Base-by-base conservation (phyloP, 495 filamentous ascomycete genomes). In the Aspergillus leporis region DNA sequence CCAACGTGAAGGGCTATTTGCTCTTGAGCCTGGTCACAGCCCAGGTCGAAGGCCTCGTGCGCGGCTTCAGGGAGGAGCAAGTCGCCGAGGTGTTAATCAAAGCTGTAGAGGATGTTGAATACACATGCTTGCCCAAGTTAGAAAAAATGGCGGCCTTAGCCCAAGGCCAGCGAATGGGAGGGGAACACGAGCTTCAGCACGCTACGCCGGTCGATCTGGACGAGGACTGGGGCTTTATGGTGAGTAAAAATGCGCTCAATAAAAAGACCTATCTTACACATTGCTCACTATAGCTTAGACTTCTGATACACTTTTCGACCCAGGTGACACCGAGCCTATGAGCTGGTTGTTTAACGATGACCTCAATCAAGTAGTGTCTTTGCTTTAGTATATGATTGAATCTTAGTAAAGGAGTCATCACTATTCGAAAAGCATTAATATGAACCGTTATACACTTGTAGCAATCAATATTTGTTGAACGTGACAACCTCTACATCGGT, bases 1-100 rank as follows among this genome's bases (percentile, higher is more conserved):
- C 78, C 0, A 86, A 84, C 59, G 70, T 81, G n/a, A 87, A 86
- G 58, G 80, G 78, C 0, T 80, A 80, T 45, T 41, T 87, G 23
- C 66, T 85, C 25, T 59, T 68, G 0, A 55, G 59, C 3, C 55
- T 81, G 7, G 51, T 85, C 0, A 28, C 57, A 5, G 76, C 76
- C 4, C 76, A 83, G 48, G 64, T 85, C 0, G 66, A 81, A 5
- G 79, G 66, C 8, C 51, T 82, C 5, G 69, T 72, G 65, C 59
- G 60, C n/a, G 72, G 79, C 12, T 1, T 78, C 1, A 36, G 47
- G 1, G 71, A 70, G 22, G 65, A 76, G 0, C 68, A 78, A 13
- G 10, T 78, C 0, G 49, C 66, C 2, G 48, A 55, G 6, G 22
- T 67, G 9, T 59, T 81, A 3, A 36, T 79, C 0, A 65, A 65